A percentile compares a stretch with the other conserved stretches of the same genome.
phyloP scores from a whole-genome alignment of 805 yeast genomes.

The Maudiozyma saulgeensis region DNA sequence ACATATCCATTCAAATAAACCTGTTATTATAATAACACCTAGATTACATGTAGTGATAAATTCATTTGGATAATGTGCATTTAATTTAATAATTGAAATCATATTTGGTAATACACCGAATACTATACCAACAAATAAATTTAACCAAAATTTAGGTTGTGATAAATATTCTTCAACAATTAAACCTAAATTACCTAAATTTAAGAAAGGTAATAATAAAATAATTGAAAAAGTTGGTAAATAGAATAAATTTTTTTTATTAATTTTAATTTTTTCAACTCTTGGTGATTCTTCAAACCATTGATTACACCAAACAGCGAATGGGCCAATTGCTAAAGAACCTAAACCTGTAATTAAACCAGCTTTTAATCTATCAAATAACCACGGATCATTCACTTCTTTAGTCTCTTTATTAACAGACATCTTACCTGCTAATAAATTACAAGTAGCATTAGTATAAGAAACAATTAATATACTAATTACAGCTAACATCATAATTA shows the following conservation, averaged over 20 bases:
- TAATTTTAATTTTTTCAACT: neutral
- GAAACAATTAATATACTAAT: slow-evolving; percentile 24
- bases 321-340: slow-evolving; percentile 26
- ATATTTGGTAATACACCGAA: slow-evolving; percentile 23
- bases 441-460: slow-evolving; percentile 28
- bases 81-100: slow-evolving; percentile 17
- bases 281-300: slow-evolving; percentile 16
- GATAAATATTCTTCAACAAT: neutral
- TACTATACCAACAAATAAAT: slow-evolving; percentile 9
- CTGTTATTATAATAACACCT: slow-evolving; percentile 22
- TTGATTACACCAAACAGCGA: slow-evolving; percentile 22
- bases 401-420: slow-evolving; percentile 27
- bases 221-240: slow-evolving; percentile 17
- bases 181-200: slow-evolving; percentile 3
- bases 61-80: slow-evolving; percentile 19
- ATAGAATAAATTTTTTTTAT: slow-evolving; percentile 9
- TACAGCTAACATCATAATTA: slow-evolving; percentile 22
- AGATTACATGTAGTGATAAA: slow-evolving; percentile 22
- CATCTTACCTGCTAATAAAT: slow-evolving; percentile 25
- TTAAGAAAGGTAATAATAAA: slow-evolving; percentile 17
- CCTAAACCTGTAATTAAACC: slow-evolving; percentile 27
- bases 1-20: slow-evolving; percentile 24
- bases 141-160: slow-evolving; percentile 10
- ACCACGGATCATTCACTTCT: slow-evolving; percentile 28
- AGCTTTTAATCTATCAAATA: slow-evolving; percentile 29